Evolutionary conservation across 2,329 filamentous ascomycete genomes (phyloP), one percentile per base, ranked within the genome.

Genomic region (Hypoxylon sp.): DNA sequence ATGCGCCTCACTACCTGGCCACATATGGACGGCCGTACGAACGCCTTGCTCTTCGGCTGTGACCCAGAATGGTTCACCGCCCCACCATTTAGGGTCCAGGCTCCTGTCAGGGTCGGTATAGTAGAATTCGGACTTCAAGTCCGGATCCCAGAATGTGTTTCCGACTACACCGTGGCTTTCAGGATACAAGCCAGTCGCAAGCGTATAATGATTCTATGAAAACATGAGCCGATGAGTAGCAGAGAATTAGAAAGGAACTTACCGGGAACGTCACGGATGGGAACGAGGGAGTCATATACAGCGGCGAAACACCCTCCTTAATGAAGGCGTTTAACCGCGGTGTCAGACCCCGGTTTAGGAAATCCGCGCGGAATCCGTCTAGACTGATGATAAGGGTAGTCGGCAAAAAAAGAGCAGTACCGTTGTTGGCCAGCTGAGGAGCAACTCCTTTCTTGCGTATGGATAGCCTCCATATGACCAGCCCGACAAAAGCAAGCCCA

Each of bases 281-380:
- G 73, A 99, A 99, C 42, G 94, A 97, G 0, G 96, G 96, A 6
- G 89, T 86, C 94, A 99, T 98, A 81, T 95, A 98, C 72, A 90
- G 87, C 2, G 96, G 95, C 5, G 95, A 97, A 10, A 98, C 90
- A 31, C 96, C 96, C 71, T 94, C 89, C 67, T 89, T 87, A 69
- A 97, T 85, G 71, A 99, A 91, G 1, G 90, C 86, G 73, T 90
- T 93, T 7, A 99, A 84, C 1, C 91, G 90, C 0, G 95, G 96
- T 0, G 95, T 98, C 33, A 98, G 82, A 0, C 91, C 91, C 13
- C 94, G 90, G 70, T 92, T 88, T 44, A 99, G 84, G 76, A 98
- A 98, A 78, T 98, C 96, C 20, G 96, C 95, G 14, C 96, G 91
- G 82, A 99, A 98, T 2, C 96, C 96, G 80, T 99, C 96, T 17